Evolutionary conservation across 768 basidiomycete genomes (phyloP).

Genomic region (Lactarius indigo): DNA sequence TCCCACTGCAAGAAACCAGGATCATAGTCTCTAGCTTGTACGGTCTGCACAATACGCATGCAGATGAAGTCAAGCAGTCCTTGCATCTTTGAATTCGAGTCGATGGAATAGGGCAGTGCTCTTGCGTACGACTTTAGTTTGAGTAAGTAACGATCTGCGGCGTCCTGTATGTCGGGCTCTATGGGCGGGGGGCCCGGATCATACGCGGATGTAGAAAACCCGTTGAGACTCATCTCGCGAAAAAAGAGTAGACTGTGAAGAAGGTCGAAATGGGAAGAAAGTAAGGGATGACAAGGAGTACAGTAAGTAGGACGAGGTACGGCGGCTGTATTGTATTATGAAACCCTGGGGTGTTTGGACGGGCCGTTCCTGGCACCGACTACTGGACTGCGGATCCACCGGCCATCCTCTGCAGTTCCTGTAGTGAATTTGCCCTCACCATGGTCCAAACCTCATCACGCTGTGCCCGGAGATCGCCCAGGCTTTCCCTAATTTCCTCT

Average conservation of each 20-base stretch:
- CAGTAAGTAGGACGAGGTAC: background rate
- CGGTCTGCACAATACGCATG: slow-evolving; percentile 62
- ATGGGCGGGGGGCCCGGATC: slow-evolving; percentile 33
- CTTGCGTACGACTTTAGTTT: slow-evolving; percentile 62
- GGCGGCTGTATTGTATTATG: slow-evolving; percentile 10
- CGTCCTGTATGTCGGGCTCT: slow-evolving; percentile 33
- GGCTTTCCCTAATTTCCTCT: slow-evolving; percentile 76
- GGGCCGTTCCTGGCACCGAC: background rate
- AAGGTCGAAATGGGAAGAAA: background rate
- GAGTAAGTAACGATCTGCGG: slow-evolving; percentile 47
- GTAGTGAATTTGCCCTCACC: slow-evolving; percentile 69
- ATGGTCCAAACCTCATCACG: slow-evolving; percentile 72
- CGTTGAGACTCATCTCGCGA: slow-evolving; percentile 15
- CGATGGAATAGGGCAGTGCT: slow-evolving; percentile 73
- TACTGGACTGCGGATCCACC: slow-evolving; percentile 21
- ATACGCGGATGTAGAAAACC: slow-evolving; percentile 29
- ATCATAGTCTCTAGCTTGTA: slow-evolving; percentile 80
- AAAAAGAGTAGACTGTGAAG: slow-evolving; percentile 9
- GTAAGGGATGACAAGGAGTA: background rate
- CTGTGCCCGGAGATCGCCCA: slow-evolving; percentile 72
- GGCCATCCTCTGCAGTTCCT: slow-evolving; percentile 70
- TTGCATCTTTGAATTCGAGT: slow-evolving; percentile 73
- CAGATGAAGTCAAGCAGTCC: slow-evolving; percentile 71
- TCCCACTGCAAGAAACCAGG: slow-evolving; percentile 80
- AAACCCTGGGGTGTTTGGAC: slow-evolving; percentile 1